These are phyloP conservation scores for Heritiera littoralis DNA, from an alignment of 345 rosid species.

Conservation along the genomic window DNA sequence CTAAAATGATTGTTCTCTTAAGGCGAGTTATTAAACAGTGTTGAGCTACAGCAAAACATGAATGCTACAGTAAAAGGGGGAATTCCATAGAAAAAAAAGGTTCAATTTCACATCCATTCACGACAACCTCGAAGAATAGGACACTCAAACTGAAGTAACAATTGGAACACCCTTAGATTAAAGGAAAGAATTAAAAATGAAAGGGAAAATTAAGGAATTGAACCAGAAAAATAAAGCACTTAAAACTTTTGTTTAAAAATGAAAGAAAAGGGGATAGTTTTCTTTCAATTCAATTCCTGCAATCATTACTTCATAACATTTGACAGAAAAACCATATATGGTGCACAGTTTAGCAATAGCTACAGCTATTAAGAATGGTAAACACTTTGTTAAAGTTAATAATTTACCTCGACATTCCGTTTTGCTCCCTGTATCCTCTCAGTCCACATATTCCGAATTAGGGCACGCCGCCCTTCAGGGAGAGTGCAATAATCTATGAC, in stretches of 20 bases:
- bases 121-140: background rate
- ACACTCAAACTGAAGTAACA: background rate
- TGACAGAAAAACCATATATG: background rate
- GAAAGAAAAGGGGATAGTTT: background rate
- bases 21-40: background rate
- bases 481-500: conserved; percentile 94
- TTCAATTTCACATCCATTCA: background rate
- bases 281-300: background rate
- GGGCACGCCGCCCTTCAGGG: conserved; percentile 86
- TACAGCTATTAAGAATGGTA: background rate
- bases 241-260: background rate
- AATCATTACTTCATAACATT: background rate
- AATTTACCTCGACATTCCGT: conserved; percentile 92
- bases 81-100: background rate
- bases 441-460: conserved; percentile 98
- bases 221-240: background rate
- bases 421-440: conserved; percentile 92
- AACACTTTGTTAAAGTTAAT: background rate
- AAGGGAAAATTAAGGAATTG: background rate
- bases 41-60: background rate
- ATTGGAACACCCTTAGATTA: background rate
- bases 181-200: background rate
- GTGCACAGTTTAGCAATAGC: background rate
- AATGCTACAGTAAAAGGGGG: background rate
- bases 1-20: background rate